These are phyloP conservation scores for Strigomonas culicis DNA, from an alignment of 208 protist species.

Conservation along the genomic window DNA sequence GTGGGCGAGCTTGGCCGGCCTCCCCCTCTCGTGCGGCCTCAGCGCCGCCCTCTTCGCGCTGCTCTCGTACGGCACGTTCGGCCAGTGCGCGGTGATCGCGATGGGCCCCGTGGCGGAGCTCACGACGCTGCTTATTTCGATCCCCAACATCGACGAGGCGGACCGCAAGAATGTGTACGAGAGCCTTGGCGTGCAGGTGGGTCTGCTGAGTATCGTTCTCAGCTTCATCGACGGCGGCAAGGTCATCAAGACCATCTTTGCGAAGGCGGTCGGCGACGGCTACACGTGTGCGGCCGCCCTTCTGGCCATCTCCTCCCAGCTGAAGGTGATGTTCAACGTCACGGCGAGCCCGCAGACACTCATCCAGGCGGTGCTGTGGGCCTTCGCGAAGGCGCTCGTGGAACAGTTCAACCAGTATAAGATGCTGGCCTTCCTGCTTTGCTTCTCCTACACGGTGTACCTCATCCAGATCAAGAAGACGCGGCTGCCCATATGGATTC, in stretches of 20 bases:
- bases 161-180: conserved; percentile 29
- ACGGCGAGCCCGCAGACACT: conserved; percentile 20
- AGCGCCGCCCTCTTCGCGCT: conserved; percentile 34
- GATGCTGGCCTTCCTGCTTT: conserved; percentile 44
- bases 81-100: conserved; percentile 33
- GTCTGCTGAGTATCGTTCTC: conserved; percentile 31
- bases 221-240: conserved; percentile 53
- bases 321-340: conserved; percentile 60
- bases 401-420: conserved; percentile 21
- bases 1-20: conserved; percentile 38
- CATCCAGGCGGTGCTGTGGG: conserved; percentile 31
- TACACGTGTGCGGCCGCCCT: conserved; percentile 54
- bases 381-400: conserved; percentile 27
- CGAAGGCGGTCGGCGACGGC: conserved; percentile 51
- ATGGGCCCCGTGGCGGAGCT: conserved; percentile 48
- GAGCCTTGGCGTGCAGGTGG: conserved; percentile 45
- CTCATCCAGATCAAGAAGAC: conserved; percentile 47
- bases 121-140: conserved; percentile 54
- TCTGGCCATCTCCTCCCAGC: conserved; percentile 32
- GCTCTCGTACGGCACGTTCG: conserved; percentile 47
- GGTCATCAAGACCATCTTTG: conserved; percentile 52
- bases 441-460: conserved; percentile 39
- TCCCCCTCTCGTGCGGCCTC: conserved; percentile 41
- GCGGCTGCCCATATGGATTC: conserved; percentile 42
- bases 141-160: conserved; percentile 21